Evolutionary conservation across 108 stramenopile genomes (phyloP).

Genomic region (Cyclotella choctawhatcheeana): DNA sequence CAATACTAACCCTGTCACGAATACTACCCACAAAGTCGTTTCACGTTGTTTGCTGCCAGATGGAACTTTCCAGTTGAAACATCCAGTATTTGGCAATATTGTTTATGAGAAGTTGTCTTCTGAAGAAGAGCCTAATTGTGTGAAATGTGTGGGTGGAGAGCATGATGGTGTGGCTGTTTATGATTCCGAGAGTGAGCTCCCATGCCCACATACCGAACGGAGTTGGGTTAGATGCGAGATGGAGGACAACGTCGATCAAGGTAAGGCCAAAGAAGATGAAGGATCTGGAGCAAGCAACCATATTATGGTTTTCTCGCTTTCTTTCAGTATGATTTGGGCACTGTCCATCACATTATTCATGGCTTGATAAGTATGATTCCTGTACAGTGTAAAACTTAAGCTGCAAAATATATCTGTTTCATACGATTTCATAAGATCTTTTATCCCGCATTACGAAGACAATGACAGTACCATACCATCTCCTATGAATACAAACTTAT

Average conservation of each 20-base stretch:
- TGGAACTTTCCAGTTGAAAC: neutral
- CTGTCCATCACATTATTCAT: too few species aligned
- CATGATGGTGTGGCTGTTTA: conserved; percentile 1
- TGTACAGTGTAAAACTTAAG: too few species aligned
- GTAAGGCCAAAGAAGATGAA: neutral
- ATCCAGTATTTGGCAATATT: neutral
- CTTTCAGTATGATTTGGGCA: too few species aligned
- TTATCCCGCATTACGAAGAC: too few species aligned
- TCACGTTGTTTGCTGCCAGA: neutral
- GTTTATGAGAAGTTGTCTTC: neutral
- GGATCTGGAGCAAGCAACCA: neutral
- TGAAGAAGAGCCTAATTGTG: conserved; percentile 7
- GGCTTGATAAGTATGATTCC: too few species aligned
- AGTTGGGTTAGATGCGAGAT: neutral
- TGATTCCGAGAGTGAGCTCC: neutral
- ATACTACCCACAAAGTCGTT: neutral
- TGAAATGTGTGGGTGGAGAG: conserved; percentile 1
- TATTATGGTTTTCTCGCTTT: too few species aligned
- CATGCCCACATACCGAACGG: neutral
- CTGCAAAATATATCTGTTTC: too few species aligned
- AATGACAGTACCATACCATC: too few species aligned
- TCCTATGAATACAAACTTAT: too few species aligned
- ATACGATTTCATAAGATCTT: too few species aligned
- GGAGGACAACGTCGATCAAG: neutral
- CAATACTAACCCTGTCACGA: neutral